Conservation (phyloP, 345 rosid genomes). For the Eucalyptus pauciflora region DNA sequence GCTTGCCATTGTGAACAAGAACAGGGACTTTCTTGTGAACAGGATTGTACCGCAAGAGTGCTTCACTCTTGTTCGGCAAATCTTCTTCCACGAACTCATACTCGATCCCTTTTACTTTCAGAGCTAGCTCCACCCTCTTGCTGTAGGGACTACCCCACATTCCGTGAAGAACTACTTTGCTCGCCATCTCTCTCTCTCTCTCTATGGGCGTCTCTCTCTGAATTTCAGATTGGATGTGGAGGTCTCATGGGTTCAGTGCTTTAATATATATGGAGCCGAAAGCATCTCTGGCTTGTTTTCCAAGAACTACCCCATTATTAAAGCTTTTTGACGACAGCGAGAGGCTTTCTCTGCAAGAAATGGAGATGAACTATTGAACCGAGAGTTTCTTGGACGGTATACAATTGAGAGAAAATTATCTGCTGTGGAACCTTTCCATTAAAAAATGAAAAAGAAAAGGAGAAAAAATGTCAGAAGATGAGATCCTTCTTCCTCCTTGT, state of each 20-base stretch:
- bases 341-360: not conserved
- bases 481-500: not conserved
- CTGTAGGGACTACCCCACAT: conserved; percentile 11
- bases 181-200: conserved; percentile 1
- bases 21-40: conserved; percentile 30
- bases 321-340: not conserved
- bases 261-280: not conserved
- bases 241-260: not conserved
- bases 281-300: not conserved
- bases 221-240: not conserved
- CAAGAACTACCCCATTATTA: not conserved
- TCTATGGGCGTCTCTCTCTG: not conserved
- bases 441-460: no score
- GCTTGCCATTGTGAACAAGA: conserved; percentile 33
- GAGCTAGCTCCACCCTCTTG: conserved; percentile 26
- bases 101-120: conserved; percentile 21
- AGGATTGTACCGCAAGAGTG: conserved; percentile 1
- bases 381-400: no score
- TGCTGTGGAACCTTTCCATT: not conserved
- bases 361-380: not conserved
- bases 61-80: conserved; percentile 18
- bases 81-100: conserved; percentile 32
- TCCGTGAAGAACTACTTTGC: not conserved
- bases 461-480: not conserved
- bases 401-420: not conserved